Evolutionary conservation across 352 stramenopile genomes (phyloP), one percentile per base, ranked within the genome.

Genomic region (Globisporangium solare): DNA sequence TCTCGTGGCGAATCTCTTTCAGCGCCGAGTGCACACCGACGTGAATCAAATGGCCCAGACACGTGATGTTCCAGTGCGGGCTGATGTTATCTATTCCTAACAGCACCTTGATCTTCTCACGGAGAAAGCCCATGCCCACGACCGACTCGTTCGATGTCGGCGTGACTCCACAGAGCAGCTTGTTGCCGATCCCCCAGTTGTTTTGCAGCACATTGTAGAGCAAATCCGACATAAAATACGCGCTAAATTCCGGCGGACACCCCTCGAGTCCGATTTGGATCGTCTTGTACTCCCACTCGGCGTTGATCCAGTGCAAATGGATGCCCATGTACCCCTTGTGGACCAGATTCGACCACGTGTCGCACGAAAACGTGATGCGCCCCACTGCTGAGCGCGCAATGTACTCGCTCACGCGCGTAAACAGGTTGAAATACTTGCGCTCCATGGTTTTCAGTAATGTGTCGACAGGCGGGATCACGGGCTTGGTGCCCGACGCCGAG

Each of bases 281-380:
- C 20, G 76, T 79, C 69, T 91, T 91, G 73, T 80, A 86, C 60
- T 91, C 80, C 80, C 80, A 91, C n/a, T 91, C 80, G 7, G 80
- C 78, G 64, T 91, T 91, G 68, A 91, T 85, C 80, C 80, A 91
- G 60, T 91, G 76, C 62, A 91, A 54, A 60, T 91, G 67, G 61
- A 91, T 80, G 14, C 72, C 76, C 64, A 91, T 78, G 53, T 81
- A 89, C 3, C 79, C 80, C 68, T 91, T 91, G 63, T 76, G 74
- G 37, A 88, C 79, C 35, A 68, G 70, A 15, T 68, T 69, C 1
- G 80, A 91, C 80, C 80, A 91, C 51, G 80, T 91, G 58, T 91
- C 80, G 53, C 80, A 91, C 46, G 80, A 88, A 53, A 91, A 91
- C 21, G 78, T 84, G 58, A 91, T 76, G 24, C 79, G 78, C 1